These are phyloP conservation scores for Saturnispora sanitii DNA, from an alignment of 805 yeast genomes.

Conservation along the genomic window DNA sequence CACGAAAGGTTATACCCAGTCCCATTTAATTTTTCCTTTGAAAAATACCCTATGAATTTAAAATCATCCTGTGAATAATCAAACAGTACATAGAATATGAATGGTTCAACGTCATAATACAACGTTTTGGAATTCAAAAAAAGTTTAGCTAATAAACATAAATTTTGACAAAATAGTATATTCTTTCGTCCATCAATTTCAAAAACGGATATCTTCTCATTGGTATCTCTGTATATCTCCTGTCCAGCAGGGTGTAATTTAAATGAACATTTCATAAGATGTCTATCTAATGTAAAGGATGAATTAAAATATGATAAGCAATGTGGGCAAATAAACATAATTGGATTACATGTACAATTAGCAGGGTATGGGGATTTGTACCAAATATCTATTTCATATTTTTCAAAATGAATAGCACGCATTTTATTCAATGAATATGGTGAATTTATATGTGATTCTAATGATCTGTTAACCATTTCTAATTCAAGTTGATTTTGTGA, in stretches of 20 bases:
- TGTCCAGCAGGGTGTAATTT: constrained; percentile 76
- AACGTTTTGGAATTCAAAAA: constrained; percentile 86
- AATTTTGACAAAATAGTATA: constrained; percentile 74
- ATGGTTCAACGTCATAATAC: constrained; percentile 93
- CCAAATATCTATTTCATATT: constrained; percentile 79
- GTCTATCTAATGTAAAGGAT: constrained; percentile 58
- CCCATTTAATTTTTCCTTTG: constrained; percentile 72
- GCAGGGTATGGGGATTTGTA: constrained; percentile 90
- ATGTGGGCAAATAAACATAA: constrained; percentile 70
- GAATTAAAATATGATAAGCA: constrained; percentile 76
- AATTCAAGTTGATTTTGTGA: constrained; percentile 21
- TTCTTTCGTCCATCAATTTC: constrained; percentile 89
- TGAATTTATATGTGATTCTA: neutral
- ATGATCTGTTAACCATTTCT: neutral
- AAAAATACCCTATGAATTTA: constrained; percentile 89
- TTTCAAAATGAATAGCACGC: constrained; percentile 42
- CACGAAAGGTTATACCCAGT: constrained; percentile 82
- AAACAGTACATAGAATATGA: constrained; percentile 76
- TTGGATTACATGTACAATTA: constrained; percentile 54
- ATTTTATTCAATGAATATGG: constrained; percentile 9
- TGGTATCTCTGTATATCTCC: constrained; percentile 70
- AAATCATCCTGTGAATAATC: constrained; percentile 47
- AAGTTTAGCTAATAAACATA: constrained; percentile 81
- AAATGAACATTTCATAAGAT: constrained; percentile 60
- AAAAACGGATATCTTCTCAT: constrained; percentile 58